Percentiles rank a stretch among this genome's conserved stretches.
These are phyloP conservation scores for Talaromyces verruculosus DNA, from an alignment of 2,329 filamentous ascomycete species.

Conservation along the genomic window DNA sequence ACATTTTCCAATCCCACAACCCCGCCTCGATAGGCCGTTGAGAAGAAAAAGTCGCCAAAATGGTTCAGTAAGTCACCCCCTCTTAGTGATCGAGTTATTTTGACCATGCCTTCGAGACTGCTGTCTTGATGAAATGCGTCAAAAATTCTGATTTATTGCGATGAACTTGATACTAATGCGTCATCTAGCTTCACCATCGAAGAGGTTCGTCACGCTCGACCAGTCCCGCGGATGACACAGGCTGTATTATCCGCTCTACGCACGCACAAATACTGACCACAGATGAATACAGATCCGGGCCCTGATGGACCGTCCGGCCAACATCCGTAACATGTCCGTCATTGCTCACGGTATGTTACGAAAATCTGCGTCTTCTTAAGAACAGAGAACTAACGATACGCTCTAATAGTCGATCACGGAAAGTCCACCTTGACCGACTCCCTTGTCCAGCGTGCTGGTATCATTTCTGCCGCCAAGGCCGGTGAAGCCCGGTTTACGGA, in stretches of 20 bases:
- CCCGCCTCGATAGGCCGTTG: slow-evolving; percentile 43
- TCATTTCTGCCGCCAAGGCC: slow-evolving; percentile 96
- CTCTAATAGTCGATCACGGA: slow-evolving; percentile 81
- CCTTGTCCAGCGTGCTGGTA: slow-evolving; percentile 98
- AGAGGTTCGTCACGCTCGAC: slow-evolving; percentile 57
- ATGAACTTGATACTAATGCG: slow-evolving; percentile 32
- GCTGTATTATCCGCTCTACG: not conserved
- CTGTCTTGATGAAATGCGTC: slow-evolving; percentile 22
- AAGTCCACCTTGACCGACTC: slow-evolving; percentile 99
- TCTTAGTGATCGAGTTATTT: not conserved
- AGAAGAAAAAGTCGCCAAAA: slow-evolving; percentile 72
- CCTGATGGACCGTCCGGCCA: slow-evolving; percentile 55
- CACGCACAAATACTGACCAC: slow-evolving; percentile 26
- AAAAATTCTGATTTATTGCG: not conserved
- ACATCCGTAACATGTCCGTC: slow-evolving; percentile 96
- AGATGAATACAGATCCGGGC: slow-evolving; percentile 40
- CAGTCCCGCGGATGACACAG: not conserved
- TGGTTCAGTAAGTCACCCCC: slow-evolving; percentile 88
- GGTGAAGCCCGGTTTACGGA: slow-evolving; percentile 95
- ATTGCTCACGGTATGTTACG: slow-evolving; percentile 84
- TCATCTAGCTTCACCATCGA: slow-evolving; percentile 89
- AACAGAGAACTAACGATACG: not conserved
- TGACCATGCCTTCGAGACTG: too few species aligned
- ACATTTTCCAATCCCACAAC: slow-evolving; percentile 31
- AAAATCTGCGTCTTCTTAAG: not conserved